phyloP scores from a whole-genome alignment of 2,329 filamentous ascomycete species.

The Zasmidium angulare region DNA sequence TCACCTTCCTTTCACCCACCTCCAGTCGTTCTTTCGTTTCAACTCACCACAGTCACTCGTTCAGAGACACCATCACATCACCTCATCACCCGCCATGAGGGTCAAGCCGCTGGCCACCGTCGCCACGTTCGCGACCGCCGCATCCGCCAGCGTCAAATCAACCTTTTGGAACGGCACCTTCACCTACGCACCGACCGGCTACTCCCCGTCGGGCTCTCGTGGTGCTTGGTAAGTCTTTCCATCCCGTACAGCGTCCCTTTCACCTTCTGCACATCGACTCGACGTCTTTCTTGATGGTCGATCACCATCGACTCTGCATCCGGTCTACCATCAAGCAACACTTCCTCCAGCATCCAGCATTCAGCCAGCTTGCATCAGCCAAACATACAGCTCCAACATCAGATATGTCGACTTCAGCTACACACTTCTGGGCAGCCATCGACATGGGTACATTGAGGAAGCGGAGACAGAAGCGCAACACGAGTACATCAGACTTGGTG shows the following conservation, averaged over 20 bases:
- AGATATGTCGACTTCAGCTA: background rate
- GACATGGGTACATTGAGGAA: background rate
- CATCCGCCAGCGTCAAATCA: constrained; percentile 8
- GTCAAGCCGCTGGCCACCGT: constrained; percentile 2
- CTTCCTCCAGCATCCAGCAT: constrained; percentile 10
- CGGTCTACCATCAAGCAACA: constrained; percentile 1
- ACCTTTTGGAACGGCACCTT: constrained; percentile 14
- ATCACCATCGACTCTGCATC: background rate
- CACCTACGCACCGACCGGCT: background rate
- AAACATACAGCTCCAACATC: background rate
- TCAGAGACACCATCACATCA: constrained; percentile 18
- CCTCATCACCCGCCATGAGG: constrained; percentile 19
- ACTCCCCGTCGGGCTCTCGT: too few species aligned
- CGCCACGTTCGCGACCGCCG: constrained; percentile 14
- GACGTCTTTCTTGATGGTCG: too few species aligned
- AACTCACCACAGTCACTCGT: constrained; percentile 30
- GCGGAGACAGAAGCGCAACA: background rate
- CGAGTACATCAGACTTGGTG: background rate
- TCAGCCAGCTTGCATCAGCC: constrained; percentile 1
- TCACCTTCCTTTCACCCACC: constrained; percentile 4
- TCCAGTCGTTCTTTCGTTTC: constrained; percentile 11
- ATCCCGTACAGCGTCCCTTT: background rate
- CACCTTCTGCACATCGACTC: constrained; percentile 1
- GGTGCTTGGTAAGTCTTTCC: background rate
- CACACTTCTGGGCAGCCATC: background rate